Percentiles rank a stretch among this genome's conserved stretches.
phyloP scores from a whole-genome alignment of 1,284 basidiomycete species.

The Lentinula novae-zelandiae region DNA sequence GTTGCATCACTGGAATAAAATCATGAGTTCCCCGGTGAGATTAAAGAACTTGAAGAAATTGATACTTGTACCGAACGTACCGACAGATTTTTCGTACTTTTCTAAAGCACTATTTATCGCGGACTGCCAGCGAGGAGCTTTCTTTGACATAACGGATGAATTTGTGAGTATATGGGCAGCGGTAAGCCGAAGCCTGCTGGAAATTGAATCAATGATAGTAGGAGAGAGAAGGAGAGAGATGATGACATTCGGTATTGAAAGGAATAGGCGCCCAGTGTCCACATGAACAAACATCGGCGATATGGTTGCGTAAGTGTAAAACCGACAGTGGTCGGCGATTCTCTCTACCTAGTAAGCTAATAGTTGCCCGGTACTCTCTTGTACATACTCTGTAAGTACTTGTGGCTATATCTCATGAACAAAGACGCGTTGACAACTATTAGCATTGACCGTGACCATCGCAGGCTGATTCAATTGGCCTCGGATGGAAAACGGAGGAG shows the following conservation, averaged over 20 bases:
- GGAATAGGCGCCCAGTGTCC: too few species aligned
- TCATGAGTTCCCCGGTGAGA: neutral
- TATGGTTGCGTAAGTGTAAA: too few species aligned
- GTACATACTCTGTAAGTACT: too few species aligned
- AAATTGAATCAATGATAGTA: neutral
- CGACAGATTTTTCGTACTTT: constrained; percentile 40
- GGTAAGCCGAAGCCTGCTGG: neutral
- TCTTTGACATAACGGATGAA: neutral
- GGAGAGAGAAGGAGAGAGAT: neutral
- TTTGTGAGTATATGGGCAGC: neutral
- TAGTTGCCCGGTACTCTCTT: too few species aligned
- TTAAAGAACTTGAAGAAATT: neutral
- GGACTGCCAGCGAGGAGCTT: constrained; percentile 47
- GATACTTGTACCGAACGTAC: constrained; percentile 25
- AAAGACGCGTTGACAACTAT: too few species aligned
- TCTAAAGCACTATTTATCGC: constrained; percentile 43
- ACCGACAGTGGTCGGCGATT: too few species aligned
- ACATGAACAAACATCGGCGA: too few species aligned
- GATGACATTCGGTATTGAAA: too few species aligned
- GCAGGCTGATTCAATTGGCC: neutral
- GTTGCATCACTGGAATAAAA: constrained; percentile 45
- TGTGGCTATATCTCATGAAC: too few species aligned
- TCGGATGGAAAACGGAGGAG: neutral
- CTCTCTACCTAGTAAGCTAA: too few species aligned
- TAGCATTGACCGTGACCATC: too few species aligned